Percentiles rank a stretch among this genome's conserved stretches.
Conservation (phyloP, 192 early-diverging fungal genomes). For the Backusella liffmaniae region DNA sequence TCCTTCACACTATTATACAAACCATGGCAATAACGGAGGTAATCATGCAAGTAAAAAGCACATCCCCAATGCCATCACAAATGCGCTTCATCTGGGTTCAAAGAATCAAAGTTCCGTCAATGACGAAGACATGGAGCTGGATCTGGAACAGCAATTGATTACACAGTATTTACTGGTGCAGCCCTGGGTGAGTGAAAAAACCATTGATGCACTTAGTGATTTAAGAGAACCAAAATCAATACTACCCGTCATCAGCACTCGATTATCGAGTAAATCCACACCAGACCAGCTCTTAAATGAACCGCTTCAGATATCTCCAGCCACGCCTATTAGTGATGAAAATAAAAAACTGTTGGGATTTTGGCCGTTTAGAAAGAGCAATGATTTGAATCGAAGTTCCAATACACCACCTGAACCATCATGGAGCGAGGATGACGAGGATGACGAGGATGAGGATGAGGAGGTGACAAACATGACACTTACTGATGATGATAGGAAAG, state of each 20-base stretch:
- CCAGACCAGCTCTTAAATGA: neutral
- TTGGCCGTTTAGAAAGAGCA: constrained; percentile 17
- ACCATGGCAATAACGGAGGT: neutral
- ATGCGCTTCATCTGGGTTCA: constrained; percentile 41
- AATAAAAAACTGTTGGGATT: constrained; percentile 6
- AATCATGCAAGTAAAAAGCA: constrained; percentile 40
- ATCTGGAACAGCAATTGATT: constrained; percentile 58
- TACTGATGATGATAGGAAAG: neutral
- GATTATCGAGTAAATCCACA: neutral
- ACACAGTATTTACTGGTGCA: constrained; percentile 70
- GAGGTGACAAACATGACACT: neutral
- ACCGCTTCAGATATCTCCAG: neutral
- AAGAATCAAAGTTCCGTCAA: constrained; percentile 29
- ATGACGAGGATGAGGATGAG: neutral
- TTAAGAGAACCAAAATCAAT: constrained; percentile 44
- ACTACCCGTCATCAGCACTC: neutral
- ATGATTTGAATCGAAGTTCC: neutral
- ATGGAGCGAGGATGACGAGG: constrained; percentile 19
- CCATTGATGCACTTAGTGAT: constrained; percentile 71
- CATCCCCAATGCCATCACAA: constrained; percentile 48
- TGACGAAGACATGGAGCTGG: constrained; percentile 54
- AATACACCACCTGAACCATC: neutral
- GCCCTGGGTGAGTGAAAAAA: constrained; percentile 69
- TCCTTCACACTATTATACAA: constrained; percentile 34
- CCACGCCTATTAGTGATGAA: neutral